These are phyloP conservation scores for Apiotrichum brassicae DNA, from an alignment of 1,284 basidiomycete genomes.

Conservation along the genomic window DNA sequence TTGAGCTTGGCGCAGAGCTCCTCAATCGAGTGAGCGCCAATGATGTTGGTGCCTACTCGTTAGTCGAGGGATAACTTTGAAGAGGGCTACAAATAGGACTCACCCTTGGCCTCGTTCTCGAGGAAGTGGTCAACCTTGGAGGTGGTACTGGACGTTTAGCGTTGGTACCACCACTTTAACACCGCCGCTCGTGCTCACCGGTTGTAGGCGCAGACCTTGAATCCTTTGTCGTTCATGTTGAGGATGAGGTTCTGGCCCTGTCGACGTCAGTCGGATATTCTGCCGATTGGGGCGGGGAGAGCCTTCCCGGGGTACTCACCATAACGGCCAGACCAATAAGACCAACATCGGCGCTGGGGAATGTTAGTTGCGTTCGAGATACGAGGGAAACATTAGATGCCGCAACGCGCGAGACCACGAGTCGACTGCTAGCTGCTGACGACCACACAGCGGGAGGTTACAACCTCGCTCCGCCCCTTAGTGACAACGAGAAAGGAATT, in stretches of 20 bases:
- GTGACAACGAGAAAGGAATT: neutral
- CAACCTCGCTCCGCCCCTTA: neutral
- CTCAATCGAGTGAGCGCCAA: slow-evolving; percentile 88
- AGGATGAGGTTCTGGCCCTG: slow-evolving; percentile 94
- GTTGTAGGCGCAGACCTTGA: slow-evolving; percentile 94
- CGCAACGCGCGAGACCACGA: no score
- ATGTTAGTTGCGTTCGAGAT: no score
- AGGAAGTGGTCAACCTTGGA: slow-evolving; percentile 96
- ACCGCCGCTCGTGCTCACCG: slow-evolving; percentile 48
- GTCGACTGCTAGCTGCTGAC: no score
- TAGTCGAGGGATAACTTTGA: no score
- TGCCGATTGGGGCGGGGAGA: no score
- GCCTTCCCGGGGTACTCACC: no score
- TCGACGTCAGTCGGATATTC: neutral
- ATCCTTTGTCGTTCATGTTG: slow-evolving; percentile 99
- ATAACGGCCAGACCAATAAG: slow-evolving; percentile 83
- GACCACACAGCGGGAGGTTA: no score
- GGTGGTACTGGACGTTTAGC: slow-evolving; percentile 55
- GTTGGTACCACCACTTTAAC: no score
- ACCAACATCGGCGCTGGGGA: slow-evolving; percentile 41
- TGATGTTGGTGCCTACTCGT: slow-evolving; percentile 86
- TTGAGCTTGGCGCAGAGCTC: slow-evolving; percentile 63
- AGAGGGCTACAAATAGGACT: no score
- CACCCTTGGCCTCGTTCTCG: slow-evolving; percentile 94
- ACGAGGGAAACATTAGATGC: no score